Evolutionary conservation across 306 rosid genomes (phyloP).

Genomic region (Citrullus amarus): DNA sequence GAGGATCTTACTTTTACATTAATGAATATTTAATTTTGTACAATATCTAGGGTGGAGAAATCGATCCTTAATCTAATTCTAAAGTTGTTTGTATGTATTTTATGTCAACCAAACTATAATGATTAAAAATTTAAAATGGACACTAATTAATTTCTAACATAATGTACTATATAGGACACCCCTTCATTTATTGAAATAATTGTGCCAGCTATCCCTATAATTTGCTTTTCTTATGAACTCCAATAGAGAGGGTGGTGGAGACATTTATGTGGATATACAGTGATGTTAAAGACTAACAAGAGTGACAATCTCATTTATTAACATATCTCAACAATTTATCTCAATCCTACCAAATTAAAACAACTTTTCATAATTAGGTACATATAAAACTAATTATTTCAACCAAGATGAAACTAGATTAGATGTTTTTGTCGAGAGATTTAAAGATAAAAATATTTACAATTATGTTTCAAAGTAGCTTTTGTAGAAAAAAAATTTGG

Average conservation of each 20-base stretch:
- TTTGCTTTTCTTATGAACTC: neutral
- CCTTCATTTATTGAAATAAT: neutral
- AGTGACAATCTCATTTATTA: neutral
- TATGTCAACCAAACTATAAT: no score
- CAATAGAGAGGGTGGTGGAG: neutral
- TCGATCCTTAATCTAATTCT: no score
- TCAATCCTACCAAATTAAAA: neutral
- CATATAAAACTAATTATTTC: neutral
- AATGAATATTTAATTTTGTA: no score
- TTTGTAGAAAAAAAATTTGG: no score
- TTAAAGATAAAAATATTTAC: neutral
- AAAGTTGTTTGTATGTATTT: no score
- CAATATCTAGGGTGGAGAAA: no score
- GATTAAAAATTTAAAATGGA: neutral
- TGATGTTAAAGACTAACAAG: neutral
- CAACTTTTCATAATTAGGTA: neutral
- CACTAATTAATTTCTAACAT: neutral
- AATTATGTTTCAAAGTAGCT: no score
- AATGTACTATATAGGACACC: neutral
- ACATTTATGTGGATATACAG: neutral
- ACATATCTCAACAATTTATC: neutral
- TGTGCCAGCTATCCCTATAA: neutral
- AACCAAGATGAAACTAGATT: neutral
- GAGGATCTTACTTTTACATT: no score
- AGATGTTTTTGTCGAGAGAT: neutral